Conservation (phyloP, 2,329 filamentous ascomycete species). For the Pseudogymnoascus pannorum region DNA sequence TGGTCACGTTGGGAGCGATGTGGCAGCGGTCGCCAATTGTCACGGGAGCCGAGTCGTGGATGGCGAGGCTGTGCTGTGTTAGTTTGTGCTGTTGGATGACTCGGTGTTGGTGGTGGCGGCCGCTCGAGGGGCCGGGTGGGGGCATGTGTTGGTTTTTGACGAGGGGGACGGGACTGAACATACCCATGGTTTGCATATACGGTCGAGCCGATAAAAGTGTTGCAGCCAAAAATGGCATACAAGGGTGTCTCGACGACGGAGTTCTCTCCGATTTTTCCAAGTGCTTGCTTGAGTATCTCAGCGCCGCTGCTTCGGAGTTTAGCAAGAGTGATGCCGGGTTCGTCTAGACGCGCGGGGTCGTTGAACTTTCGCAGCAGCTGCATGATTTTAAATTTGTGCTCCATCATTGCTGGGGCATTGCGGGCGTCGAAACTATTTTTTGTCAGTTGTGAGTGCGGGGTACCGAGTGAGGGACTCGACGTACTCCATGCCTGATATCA, state of each 20-base stretch:
- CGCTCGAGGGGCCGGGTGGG: background rate
- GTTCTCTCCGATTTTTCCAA: constrained; percentile 17
- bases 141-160: background rate
- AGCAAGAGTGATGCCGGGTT: constrained; percentile 15
- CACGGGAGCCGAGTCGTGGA: constrained; percentile 38
- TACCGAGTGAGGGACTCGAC: background rate
- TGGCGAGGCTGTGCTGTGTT: constrained; percentile 16
- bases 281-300: constrained; percentile 13
- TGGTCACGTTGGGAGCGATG: constrained; percentile 63
- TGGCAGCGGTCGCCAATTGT: constrained; percentile 24
- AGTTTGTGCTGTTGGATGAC: background rate
- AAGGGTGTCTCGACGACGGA: constrained; percentile 19
- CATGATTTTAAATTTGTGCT: constrained; percentile 13
- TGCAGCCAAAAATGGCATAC: constrained; percentile 21
- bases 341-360: constrained; percentile 15
- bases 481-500: constrained; percentile 22
- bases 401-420: constrained; percentile 12
- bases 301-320: constrained; percentile 16
- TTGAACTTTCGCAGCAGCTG: constrained; percentile 17
- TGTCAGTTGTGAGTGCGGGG: background rate
- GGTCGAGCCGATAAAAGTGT: constrained; percentile 17
- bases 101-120: background rate
- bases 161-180: background rate
- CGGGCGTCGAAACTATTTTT: background rate
- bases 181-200: constrained; percentile 21